Evolutionary conservation across 1,139 yeast genomes (phyloP), one percentile per base, ranked within the genome.

Genomic region (Scheffersomyces titani): DNA sequence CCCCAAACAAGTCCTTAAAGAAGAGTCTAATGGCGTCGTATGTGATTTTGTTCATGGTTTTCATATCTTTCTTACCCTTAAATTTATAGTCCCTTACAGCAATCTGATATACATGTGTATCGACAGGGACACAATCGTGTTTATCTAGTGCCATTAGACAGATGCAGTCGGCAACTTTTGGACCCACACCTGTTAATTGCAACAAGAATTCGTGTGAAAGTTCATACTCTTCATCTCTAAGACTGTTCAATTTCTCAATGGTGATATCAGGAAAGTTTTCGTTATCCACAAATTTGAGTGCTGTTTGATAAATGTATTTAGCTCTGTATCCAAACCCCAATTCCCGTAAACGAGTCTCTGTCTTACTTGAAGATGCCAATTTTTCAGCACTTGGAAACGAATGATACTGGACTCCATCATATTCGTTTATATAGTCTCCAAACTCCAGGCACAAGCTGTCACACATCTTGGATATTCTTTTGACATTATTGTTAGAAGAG

Each of bases 251-350:
- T 7, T 70, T 69, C 0, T 70, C 68, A 6, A 76, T 55, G 2
- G 75, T 67, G 3, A 78, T 70, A 16, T 72, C 67, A 0, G 81
- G 76, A 19, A 65, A 72, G 0, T 71, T 68, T 51, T 87, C 73
- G 62, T 75, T 71, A 45, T 73, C 73, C 1, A 68, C 66, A 51
- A 80, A 72, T 57, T 73, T 76, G 40, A 66, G 57, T 0, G 98
- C 97, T 0, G 99, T 93, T 59, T 85, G 86, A 53, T 88, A 82
- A 50, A 94, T 91, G 68, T 89, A 94, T 65, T 88, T 90, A 1
- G 99, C 98, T 44, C 99, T 77, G 71, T 94, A 94, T 0, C 99
- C 99, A 71, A 96, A 94, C 0, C 94, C 96, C 50, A 89, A 68
- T 11, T 74, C 79, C 30, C 89, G 71, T 48, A 89, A 73, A 51